phyloP scores from a whole-genome alignment of 2,329 filamentous ascomycete species.

The Aspergillus caelatus region DNA sequence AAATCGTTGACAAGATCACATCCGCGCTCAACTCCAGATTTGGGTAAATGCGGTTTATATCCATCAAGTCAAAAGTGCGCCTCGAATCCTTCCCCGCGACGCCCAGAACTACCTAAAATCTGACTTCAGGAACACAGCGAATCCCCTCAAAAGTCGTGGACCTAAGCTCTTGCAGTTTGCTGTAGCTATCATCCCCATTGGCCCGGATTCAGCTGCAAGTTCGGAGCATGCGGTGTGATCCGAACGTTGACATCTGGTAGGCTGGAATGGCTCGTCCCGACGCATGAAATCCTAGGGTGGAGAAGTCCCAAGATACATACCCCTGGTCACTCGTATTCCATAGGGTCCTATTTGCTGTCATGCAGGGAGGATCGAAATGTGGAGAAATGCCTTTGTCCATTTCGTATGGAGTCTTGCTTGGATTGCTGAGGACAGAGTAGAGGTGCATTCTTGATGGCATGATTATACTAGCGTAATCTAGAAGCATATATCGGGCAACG shows the following conservation, averaged over 20 bases:
- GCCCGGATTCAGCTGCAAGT: neutral
- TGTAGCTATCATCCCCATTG: neutral
- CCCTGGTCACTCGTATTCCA: neutral
- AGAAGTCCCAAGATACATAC: neutral
- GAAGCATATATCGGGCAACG: too few relatives aligned
- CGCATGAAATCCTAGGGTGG: neutral
- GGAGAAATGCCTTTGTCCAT: neutral
- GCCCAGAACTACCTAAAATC: neutral
- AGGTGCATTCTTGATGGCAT: neutral
- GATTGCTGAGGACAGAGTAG: neutral
- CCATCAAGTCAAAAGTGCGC: neutral
- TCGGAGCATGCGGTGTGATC: neutral
- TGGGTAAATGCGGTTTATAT: neutral
- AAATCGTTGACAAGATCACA: neutral
- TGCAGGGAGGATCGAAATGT: neutral
- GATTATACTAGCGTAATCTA: too few relatives aligned
- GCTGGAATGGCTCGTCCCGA: neutral
- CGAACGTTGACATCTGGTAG: neutral
- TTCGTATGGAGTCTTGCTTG: neutral
- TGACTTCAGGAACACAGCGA: neutral
- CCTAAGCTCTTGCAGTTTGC: neutral
- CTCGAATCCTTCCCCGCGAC: neutral
- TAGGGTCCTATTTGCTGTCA: neutral
- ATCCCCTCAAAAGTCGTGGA: neutral
- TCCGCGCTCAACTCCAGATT: rapidly evolving